phyloP scores from a whole-genome alignment of 306 rosid genomes.

The Cucurbita ficifolia region DNA sequence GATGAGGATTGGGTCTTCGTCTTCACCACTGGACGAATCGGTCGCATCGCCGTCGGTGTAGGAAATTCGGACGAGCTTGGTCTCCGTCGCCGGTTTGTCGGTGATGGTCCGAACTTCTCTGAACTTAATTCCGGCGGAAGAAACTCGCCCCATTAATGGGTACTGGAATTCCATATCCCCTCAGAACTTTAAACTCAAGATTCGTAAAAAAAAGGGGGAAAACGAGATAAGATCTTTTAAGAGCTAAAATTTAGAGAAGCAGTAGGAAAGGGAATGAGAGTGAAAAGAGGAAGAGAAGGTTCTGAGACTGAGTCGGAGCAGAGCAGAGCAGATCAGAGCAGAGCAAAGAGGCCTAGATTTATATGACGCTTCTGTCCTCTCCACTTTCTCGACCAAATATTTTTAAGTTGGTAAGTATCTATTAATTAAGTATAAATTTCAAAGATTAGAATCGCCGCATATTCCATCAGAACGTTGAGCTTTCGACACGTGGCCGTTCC shows the following conservation, averaged over 20 bases:
- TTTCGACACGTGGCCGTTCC: neutral
- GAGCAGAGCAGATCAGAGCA: neutral
- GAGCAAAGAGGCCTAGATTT: conserved; percentile 6
- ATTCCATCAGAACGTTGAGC: neutral
- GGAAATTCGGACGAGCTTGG: conserved; percentile 26
- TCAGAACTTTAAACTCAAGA: neutral
- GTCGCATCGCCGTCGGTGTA: conserved; percentile 36
- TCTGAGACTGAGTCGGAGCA: neutral
- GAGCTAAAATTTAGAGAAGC: neutral
- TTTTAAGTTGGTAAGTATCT: too few relatives aligned
- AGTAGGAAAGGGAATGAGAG: neutral
- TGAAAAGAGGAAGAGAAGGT: neutral
- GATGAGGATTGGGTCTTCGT: neutral
- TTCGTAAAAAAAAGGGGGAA: neutral
- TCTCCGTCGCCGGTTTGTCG: conserved; percentile 3
- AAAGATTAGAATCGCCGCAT: conserved; percentile 6
- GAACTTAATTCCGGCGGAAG: neutral
- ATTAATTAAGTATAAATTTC: neutral
- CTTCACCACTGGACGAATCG: conserved; percentile 44
- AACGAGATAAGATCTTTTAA: neutral
- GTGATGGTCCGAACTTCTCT: conserved; percentile 16
- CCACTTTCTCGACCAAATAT: neutral
- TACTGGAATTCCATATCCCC: neutral
- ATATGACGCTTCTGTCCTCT: conserved; percentile 13
- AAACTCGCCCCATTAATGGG: neutral